A percentile compares a stretch with the other conserved stretches of the same genome.
These are phyloP conservation scores for Lachancea kluyveri DNA, from an alignment of 805 yeast species.

Conservation along the genomic window DNA sequence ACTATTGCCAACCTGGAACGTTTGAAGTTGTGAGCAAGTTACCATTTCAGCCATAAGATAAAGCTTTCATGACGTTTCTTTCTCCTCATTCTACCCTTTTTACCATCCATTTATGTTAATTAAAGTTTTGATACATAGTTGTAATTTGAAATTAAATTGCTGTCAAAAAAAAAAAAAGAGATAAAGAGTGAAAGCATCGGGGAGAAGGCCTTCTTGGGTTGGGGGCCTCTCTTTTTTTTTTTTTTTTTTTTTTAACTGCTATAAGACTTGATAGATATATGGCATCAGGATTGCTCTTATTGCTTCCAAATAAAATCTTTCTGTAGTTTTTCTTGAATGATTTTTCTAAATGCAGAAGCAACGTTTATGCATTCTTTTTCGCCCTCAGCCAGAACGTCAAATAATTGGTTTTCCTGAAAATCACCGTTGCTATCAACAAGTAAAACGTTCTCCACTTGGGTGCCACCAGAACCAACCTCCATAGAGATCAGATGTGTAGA, in stretches of 20 bases:
- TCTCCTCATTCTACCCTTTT: too few species aligned
- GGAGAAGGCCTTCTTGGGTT: neutral
- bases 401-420: slow-evolving; percentile 52
- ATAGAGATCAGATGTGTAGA: slow-evolving; percentile 67
- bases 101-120: neutral
- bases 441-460: slow-evolving; percentile 48
- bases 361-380: slow-evolving; percentile 40
- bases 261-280: too few species aligned
- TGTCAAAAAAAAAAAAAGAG: neutral
- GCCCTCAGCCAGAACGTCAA: slow-evolving; percentile 46
- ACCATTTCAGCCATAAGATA: too few species aligned
- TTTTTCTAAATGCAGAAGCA: slow-evolving; percentile 41
- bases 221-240: too few species aligned
- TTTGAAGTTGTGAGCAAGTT: slow-evolving; percentile 45
- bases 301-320: slow-evolving; percentile 56
- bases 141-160: neutral
- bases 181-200: neutral
- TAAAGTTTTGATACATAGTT: neutral
- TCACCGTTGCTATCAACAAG: slow-evolving; percentile 67
- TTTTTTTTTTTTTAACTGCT: too few species aligned
- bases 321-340: slow-evolving; percentile 42
- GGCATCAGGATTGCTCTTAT: slow-evolving; percentile 6
- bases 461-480: slow-evolving; percentile 41
- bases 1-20: slow-evolving; percentile 81
- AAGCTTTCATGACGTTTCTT: too few species aligned